Evolutionary conservation across 2,329 filamentous ascomycete genomes (phyloP), one percentile per base, ranked within the genome.

Genomic region (Beauveria medogensis): DNA sequence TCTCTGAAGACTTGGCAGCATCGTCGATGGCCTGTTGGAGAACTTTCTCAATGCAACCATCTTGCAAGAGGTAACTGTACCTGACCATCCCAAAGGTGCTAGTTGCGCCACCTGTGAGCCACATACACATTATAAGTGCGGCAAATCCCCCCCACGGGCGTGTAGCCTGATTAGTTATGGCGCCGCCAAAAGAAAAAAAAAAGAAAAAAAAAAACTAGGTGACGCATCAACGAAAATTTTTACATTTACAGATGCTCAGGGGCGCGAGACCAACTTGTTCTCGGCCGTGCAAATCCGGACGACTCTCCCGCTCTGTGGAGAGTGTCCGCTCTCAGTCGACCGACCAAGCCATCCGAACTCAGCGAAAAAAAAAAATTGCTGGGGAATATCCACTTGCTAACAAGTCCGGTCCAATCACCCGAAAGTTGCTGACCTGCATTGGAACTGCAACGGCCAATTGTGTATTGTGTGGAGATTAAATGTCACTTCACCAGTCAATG

Each of bases 341-440:
- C 28, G 16, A 22, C 2, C 28, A 48, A 28, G 28, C 50, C 50
- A 57, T 48, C 55, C 44, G 30, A 48, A 37, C 30, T 18, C 26
- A 24, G 20, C 22, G 46, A 28, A 5, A 10, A n/a, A 28, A n/a
- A 28, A 30, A 58, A 41, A 1, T 16, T 20, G 46, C 46, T 58
- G 55, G 55, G 46, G 55, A 48, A 30, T 9, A 28, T 58, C 55
- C 55, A 51, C 55, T 20, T 44, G 37, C 1, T 6, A 51, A 30
- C 14, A 51, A 30, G n/a, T 24, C 55, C 55, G 55, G 46, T 34
- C 55, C 55, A 58, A 58, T 58, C 34, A 58, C 3, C 55, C 55
- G 18, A 24, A 43, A 9, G n/a, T 4, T 28, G 18, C 44, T 57
- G 55, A 57, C 55, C 34, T 46, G 18, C 44, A 34, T 16, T 20